Evolutionary conservation across 2,329 filamentous ascomycete genomes (phyloP), one percentile per base, ranked within the genome.

Genomic region (Fusarium begoniae): DNA sequence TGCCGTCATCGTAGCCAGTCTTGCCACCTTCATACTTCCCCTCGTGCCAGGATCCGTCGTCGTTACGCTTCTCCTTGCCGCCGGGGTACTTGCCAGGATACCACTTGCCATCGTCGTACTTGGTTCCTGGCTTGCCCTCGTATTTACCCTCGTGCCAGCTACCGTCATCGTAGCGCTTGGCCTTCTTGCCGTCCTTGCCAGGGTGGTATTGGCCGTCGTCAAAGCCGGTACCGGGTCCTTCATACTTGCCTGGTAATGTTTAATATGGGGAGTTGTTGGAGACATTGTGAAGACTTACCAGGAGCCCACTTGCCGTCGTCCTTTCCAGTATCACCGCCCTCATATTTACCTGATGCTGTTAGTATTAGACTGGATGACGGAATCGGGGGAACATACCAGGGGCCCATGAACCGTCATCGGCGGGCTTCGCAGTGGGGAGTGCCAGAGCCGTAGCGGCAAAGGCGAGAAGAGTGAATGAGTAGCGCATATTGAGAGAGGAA

Each of bases 361-460:
- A 68, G 41, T 35, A 5, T 9, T 3, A 3, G 2, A 3, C 3
- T 13, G 9, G 12, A 2, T 2, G 18, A 8, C 8, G 20, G 18
- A 10, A 14, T 2, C 6, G 3, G 1, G 1, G 0, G 7, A 24
- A 24, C 47, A 32, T 55, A 68, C 66, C 66, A 32, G 66, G 66
- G 0, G 38, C 14, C 66, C 70, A 72, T 12, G 57, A 59, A 24
- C 74, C 74, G 32, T 75, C 73, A 14, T 75, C 74, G 9, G 58
- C 56, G 10, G 69, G 64, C 62, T 70, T 76, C 11, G 68, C 58
- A 22, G 74, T 70, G 40, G 74, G 74, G 5, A 76, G 71, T 12
- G 74, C 74, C 61, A 76, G 56, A 67, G 74, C 74, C 58, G 69
- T 76, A 24, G 60, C 69, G 66, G 74, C 74, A 69, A 76, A 75